Base-by-base conservation (phyloP, 2,329 filamentous ascomycete species). In the Colletotrichum tropicicola region DNA sequence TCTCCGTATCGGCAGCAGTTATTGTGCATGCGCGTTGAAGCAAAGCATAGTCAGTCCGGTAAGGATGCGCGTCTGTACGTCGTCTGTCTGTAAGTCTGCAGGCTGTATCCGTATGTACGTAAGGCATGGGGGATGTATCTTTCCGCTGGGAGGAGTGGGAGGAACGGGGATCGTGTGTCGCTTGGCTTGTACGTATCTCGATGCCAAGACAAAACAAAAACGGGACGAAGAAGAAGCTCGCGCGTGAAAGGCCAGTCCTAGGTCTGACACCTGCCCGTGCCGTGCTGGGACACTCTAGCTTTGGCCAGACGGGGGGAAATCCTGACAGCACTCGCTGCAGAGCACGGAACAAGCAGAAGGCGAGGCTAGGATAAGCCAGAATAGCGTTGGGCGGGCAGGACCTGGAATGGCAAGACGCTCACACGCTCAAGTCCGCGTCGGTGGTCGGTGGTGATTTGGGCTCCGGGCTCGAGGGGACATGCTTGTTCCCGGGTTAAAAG, bases 131-230 rank as follows among this genome's bases (percentile, higher is more conserved):
- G 10, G 39, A 37, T 39, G 44, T 55, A 44, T 41, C 43, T 61
- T 61, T 61, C 61, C 61, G 61, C 61, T 55, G 49, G 49, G 49
- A 61, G 60, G 61, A 65, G 49, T 61, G 61, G 57, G 61, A 65
- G 61, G 61, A 51, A 65, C 61, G 56, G 45, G 57, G 32, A 44
- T 65, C 17, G 27, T 53, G 35, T 49, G 49, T 48, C 43, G 35
- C 47, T 19, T 30, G 19, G n/a, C n/a, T n/a, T 45, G 23, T 27
- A 27, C 23, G 17, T 17, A 30, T n/a, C 19, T 5, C 43, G 48
- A 61, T 49, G 61, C 61, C 61, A 65, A 65, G 61, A 65, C 61
- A 60, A 49, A 45, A 61, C 61, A 65, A 55, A 65, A 43, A 61
- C 57, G 61, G n/a, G 61, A 65, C 61, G 61, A 65, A 61, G 58